Evolutionary conservation across 2,329 filamentous ascomycete species (phyloP), one percentile per base, ranked within the genome.

Genomic region (Diaporthe capsici): DNA sequence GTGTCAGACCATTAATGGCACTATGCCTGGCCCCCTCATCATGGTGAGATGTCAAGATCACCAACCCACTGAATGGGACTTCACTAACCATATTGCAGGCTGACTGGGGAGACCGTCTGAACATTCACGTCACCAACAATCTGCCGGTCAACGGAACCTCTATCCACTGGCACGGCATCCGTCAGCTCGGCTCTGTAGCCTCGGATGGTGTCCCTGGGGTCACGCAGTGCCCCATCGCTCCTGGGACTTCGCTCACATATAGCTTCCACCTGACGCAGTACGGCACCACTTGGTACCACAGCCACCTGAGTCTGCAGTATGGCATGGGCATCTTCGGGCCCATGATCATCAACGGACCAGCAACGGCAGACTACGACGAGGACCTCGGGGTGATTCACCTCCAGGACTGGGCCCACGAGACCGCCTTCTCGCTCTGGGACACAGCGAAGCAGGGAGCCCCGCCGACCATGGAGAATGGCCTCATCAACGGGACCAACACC

Each of bases 51-150:
- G 6, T n/a, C 17, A 25, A 55, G 15, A 77, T 58, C 44, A 78
- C 49, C 53, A 77, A 39, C 73, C 77, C 72, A 68, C 76, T 81
- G 80, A 83, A 72, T 76, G 81, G 44, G 79, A 81, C 8, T 51
- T 77, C n/a, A 49, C 39, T 34, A 39, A 60, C 58, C 47, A 71
- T 13, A 10, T 1, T 6, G 28, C 4, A 84, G 51, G 87, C 84
- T 34, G 83, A 86, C 76, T 87, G 86, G 85, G 86, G 86, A 31
- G 86, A 87, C 78, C 80, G 75, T 28, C 79, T 86, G n/a, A 82
- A 92, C 49, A 88, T 93, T 63, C 90, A 90, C 53, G 87, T 93
- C 76, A 86, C 90, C 82, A 94, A 94, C 81, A 85, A 89, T 22
- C 87, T 93, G 2, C 86, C 86, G 4, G 74, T 77, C 17, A 81